A percentile compares a stretch with the other conserved stretches of the same genome.
These are phyloP conservation scores for Drechmeria coniospora DNA, from an alignment of 2,329 filamentous ascomycete species.

Conservation along the genomic window DNA sequence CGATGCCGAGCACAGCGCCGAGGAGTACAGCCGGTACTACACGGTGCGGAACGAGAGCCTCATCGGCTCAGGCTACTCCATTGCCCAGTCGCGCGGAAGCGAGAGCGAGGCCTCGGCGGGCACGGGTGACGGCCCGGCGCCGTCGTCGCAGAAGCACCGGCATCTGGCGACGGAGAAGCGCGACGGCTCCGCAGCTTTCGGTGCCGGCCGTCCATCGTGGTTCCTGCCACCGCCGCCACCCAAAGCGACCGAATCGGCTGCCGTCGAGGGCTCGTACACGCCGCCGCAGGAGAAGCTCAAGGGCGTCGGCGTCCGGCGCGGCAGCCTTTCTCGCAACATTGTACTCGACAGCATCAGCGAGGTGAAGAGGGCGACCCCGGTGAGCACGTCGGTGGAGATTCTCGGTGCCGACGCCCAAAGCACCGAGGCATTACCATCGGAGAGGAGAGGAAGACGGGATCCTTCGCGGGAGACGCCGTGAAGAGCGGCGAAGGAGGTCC, in stretches of 20 bases:
- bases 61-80: constrained; percentile 20
- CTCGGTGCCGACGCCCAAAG: not conserved
- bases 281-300: constrained; percentile 14
- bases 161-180: constrained; percentile 14
- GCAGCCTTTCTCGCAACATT: constrained; percentile 1
- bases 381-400: not conserved
- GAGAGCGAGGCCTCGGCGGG: constrained; percentile 22
- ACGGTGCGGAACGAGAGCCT: constrained; percentile 35
- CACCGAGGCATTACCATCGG: too few relatives aligned
- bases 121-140: constrained; percentile 4
- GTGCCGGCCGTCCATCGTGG: too few relatives aligned
- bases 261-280: constrained; percentile 1
- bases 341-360: constrained; percentile 3
- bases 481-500: too few relatives aligned
- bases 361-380: not conserved
- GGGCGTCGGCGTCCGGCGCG: constrained; percentile 10
- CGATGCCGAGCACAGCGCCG: constrained; percentile 38
- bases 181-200: not conserved
- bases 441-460: too few relatives aligned
- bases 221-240: not conserved
- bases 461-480: too few relatives aligned
- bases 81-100: constrained; percentile 13
- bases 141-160: constrained; percentile 6
- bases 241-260: constrained; percentile 1
- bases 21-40: constrained; percentile 44